Conservation (phyloP, 129 eudicot species). For the Smallanthus sonchifolius region DNA sequence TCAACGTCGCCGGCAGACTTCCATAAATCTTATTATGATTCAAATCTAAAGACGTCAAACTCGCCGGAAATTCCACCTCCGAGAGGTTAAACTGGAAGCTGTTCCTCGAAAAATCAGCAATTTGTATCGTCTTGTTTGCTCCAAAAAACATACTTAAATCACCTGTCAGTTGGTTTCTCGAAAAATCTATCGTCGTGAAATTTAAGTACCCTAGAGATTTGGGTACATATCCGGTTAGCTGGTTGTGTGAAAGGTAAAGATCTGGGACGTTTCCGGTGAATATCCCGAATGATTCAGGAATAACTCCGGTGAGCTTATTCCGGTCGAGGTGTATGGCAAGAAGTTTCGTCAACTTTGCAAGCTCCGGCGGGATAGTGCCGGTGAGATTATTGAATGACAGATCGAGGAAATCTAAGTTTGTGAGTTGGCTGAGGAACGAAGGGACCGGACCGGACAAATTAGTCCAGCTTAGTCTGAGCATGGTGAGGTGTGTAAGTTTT, state of each 20-base stretch:
- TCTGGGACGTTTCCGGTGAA: conserved; percentile 23
- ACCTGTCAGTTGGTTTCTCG: conserved; percentile 53
- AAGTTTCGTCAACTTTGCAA: conserved; percentile 32
- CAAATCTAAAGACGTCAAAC: conserved; percentile 40
- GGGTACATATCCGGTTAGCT: conserved; percentile 50
- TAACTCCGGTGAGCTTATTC: conserved; percentile 59
- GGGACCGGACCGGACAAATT: conserved; percentile 52
- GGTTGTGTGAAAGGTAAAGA: conserved; percentile 51
- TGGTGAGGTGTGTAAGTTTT: conserved; percentile 43
- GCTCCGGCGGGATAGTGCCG: conserved; percentile 56
- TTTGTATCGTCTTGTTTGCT: conserved; percentile 33
- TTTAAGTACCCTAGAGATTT: conserved; percentile 46
- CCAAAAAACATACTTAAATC: conserved; percentile 68
- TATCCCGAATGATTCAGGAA: conserved; percentile 57
- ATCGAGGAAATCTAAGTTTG: conserved; percentile 28
- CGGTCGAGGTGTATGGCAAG: conserved; percentile 33
- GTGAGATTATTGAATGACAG: conserved; percentile 44
- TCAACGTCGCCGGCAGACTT: conserved; percentile 37
- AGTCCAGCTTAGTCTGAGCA: conserved; percentile 36
- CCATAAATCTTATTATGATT: conserved; percentile 60
- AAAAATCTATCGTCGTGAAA: conserved; percentile 37
- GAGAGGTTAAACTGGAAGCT: conserved; percentile 44
- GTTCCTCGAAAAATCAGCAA: conserved; percentile 39
- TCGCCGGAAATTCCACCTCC: conserved; percentile 35
- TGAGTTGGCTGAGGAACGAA: conserved; percentile 44